Base-by-base conservation (phyloP, 2,329 filamentous ascomycete species). In the Ceratocystis eucalypticola region DNA sequence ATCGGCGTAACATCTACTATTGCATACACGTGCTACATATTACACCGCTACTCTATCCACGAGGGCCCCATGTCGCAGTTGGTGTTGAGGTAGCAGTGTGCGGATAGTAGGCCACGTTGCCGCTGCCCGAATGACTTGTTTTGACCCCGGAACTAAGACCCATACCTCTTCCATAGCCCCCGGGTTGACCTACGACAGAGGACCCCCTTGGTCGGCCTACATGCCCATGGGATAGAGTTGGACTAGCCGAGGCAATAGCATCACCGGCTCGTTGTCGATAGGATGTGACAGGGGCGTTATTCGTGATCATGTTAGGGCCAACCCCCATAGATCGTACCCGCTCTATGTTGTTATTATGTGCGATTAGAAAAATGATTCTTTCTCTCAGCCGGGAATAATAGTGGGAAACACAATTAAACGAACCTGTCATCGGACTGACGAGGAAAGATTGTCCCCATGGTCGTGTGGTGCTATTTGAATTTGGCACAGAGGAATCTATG, bases 241-340 rank as follows among this genome's bases (percentile, higher is more conserved):
- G 61, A 7, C 61, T 63, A 28, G n/a, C 46, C 33, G 61, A 63
- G 5, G 61, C 37, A 5, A 63, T 25, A 33, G 41, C 45, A 20
- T 63, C 61, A 7, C 61, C 17, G 3, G 37, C 67, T 50, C 12
- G 66, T 68, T 62, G 55, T 67, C 62, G 59, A 70, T 70, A 25
- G 61, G 33, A 20, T 50, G 59, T 2, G 41, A 64, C 44, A 66
- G 67, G 17, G 69, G 66, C 8, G 64, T 63, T 10, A 66, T 33
- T 12, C 68, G 70, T 57, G 66, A 67, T 8, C 69, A 68, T 7
- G 74, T 63, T 30, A 69, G 71, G 15, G 70, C 72, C 61, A 77
- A 72, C 12, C 80, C 71, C 2, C 73, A 76, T 30, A 76, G 69
- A 46, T 63, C 46, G 61, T 33, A 50, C 61, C 4, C 46, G 44